Percentiles rank a stretch among this genome's conserved stretches.
These are phyloP conservation scores for Dactylorhiza incarnata DNA, from an alignment of 106 monocot genomes.

Conservation along the genomic window DNA sequence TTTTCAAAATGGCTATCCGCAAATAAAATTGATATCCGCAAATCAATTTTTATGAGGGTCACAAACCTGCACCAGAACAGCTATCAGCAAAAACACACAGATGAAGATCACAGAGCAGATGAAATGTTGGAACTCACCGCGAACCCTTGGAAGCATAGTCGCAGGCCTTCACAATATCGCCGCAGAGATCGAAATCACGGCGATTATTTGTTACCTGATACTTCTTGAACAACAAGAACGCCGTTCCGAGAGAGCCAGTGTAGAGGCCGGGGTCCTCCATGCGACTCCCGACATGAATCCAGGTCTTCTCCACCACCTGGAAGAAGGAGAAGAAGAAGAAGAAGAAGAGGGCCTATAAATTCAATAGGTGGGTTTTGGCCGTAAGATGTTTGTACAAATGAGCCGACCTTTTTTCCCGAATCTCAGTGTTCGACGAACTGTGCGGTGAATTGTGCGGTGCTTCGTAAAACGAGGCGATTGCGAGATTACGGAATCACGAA, in stretches of 20 bases:
- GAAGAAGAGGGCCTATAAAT: background rate
- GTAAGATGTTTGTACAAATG: background rate
- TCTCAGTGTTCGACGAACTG: too few species aligned
- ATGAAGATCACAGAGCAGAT: background rate
- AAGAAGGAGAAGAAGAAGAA: background rate
- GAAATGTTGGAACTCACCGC: constrained; percentile 17
- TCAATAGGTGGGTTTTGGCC: background rate
- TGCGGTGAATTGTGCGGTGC: too few species aligned
- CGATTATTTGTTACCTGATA: constrained; percentile 35
- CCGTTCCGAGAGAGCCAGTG: constrained; percentile 73
- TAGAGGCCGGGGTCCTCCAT: constrained; percentile 56
- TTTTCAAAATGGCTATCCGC: too few species aligned
- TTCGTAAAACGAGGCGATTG: too few species aligned
- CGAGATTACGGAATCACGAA: too few species aligned
- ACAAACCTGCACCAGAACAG: constrained; percentile 33
- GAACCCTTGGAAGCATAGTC: constrained; percentile 33
- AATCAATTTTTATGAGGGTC: too few species aligned
- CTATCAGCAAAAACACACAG: background rate
- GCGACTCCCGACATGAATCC: constrained; percentile 23
- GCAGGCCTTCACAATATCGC: constrained; percentile 51
- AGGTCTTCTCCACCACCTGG: constrained; percentile 76
- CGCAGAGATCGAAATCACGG: constrained; percentile 46
- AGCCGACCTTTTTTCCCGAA: too few species aligned
- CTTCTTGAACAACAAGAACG: constrained; percentile 61
- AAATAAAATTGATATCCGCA: too few species aligned